Conservation (phyloP, 345 rosid species). For the Cardiospermum halicacabum region DNA sequence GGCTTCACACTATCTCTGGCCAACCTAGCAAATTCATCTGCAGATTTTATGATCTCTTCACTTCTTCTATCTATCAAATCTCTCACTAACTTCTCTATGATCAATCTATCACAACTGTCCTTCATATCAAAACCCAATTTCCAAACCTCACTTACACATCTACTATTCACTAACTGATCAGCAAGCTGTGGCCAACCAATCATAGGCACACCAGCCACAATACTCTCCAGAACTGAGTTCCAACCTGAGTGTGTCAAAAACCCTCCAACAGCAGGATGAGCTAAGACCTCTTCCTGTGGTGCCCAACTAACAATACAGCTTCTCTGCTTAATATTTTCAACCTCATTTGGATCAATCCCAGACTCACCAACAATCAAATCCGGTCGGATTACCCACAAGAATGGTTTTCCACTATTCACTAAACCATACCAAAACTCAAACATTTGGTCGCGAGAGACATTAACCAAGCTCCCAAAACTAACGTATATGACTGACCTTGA, state of each 20-base stretch:
- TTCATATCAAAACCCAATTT: constrained; percentile 32
- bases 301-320: constrained; percentile 21
- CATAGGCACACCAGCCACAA: constrained; percentile 31
- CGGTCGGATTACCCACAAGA: constrained; percentile 22
- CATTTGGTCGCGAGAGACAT: constrained; percentile 3
- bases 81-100: constrained; percentile 22
- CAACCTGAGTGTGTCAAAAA: constrained; percentile 29
- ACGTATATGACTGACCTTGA: constrained; percentile 11
- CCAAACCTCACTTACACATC: constrained; percentile 33
- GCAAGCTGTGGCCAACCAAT: constrained; percentile 34
- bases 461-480: constrained; percentile 18
- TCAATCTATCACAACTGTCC: constrained; percentile 18
- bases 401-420: constrained; percentile 12
- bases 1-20: constrained; percentile 22
- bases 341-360: background rate
- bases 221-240: constrained; percentile 31
- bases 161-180: constrained; percentile 32
- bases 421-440: constrained; percentile 22
- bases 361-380: background rate
- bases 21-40: constrained; percentile 21
- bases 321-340: background rate
- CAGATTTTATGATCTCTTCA: constrained; percentile 20
- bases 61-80: constrained; percentile 14
- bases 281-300: constrained; percentile 21
- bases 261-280: constrained; percentile 36